Conservation (phyloP, 1,284 basidiomycete genomes). For the Ustilago lituana region DNA sequence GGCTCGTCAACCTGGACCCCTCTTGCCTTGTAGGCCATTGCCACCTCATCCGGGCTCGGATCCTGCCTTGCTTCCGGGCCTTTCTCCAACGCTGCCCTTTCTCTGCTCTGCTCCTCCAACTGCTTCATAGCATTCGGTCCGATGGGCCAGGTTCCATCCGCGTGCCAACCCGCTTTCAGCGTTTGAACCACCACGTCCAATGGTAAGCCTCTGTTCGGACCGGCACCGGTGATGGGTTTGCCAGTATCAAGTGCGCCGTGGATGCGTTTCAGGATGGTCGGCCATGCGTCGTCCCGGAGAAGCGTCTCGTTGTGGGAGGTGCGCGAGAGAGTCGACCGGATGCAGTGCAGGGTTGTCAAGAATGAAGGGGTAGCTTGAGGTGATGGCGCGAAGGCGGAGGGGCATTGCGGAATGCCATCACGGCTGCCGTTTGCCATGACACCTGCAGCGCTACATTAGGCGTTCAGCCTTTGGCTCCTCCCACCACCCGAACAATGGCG, state of each 20-base stretch:
- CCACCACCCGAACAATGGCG: no score
- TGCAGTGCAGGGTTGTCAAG: constrained; percentile 6
- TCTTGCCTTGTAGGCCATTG: constrained; percentile 13
- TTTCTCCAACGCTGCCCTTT: constrained; percentile 7
- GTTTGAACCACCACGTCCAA: constrained; percentile 29
- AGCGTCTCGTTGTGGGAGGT: constrained; percentile 18
- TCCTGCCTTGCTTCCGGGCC: constrained; percentile 38
- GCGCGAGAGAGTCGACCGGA: constrained; percentile 9
- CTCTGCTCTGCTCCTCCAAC: constrained; percentile 21
- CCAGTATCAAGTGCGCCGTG: constrained; percentile 31
- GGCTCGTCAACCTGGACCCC: constrained; percentile 23
- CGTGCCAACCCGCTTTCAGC: constrained; percentile 41
- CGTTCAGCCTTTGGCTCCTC: no score
- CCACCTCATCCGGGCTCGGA: constrained; percentile 25
- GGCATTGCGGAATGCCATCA: constrained; percentile 1
- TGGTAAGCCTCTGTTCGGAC: constrained; percentile 27
- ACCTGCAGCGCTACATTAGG: constrained; percentile 10
- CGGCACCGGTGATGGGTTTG: constrained; percentile 34
- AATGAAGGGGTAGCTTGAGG: constrained; percentile 14
- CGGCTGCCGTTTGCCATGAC: constrained; percentile 14
- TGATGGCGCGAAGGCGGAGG: not conserved
- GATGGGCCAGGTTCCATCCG: constrained; percentile 42
- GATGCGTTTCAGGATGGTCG: constrained; percentile 24
- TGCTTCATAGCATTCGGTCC: constrained; percentile 25
- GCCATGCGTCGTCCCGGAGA: constrained; percentile 29